Percentiles rank a stretch among this genome's conserved stretches.
These are phyloP conservation scores for Salvia sclarea DNA, from an alignment of 305 asterid species.

Conservation along the genomic window DNA sequence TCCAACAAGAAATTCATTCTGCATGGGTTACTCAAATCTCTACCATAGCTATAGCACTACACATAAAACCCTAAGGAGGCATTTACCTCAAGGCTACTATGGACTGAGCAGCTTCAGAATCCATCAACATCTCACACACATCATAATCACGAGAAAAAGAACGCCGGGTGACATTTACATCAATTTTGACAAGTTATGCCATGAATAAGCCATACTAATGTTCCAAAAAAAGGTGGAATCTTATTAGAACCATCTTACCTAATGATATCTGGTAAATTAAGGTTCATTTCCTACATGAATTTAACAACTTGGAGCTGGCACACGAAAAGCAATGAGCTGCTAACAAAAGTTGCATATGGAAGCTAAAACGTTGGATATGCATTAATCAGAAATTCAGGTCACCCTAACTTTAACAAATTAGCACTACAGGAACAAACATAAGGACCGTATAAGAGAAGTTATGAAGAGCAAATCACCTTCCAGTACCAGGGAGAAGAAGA, in stretches of 20 bases:
- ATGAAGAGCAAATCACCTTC: slow-evolving; percentile 57
- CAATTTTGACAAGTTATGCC: not conserved
- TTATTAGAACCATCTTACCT: not conserved
- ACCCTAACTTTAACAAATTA: not conserved
- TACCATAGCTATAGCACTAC: not conserved
- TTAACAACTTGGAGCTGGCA: not conserved
- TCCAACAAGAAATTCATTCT: not conserved
- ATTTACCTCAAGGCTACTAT: not conserved
- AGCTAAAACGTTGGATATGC: not conserved
- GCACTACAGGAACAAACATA: not conserved
- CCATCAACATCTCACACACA: too few relatives aligned
- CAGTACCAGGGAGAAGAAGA: slow-evolving; percentile 90
- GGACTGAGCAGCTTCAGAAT: not conserved
- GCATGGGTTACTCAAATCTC: not conserved
- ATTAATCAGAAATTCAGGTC: not conserved
- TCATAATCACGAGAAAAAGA: not conserved
- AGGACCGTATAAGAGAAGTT: not conserved
- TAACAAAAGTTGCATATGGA: not conserved
- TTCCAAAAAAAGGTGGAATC: not conserved
- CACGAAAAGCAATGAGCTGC: not conserved
- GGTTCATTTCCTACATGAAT: not conserved
- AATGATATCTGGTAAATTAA: not conserved
- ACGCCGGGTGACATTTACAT: not conserved
- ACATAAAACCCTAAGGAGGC: not conserved
- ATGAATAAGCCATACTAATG: not conserved